Percentiles rank a stretch among this genome's conserved stretches.
Conservation (phyloP, 2,329 filamentous ascomycete species). For the Mycogone perniciosa region DNA sequence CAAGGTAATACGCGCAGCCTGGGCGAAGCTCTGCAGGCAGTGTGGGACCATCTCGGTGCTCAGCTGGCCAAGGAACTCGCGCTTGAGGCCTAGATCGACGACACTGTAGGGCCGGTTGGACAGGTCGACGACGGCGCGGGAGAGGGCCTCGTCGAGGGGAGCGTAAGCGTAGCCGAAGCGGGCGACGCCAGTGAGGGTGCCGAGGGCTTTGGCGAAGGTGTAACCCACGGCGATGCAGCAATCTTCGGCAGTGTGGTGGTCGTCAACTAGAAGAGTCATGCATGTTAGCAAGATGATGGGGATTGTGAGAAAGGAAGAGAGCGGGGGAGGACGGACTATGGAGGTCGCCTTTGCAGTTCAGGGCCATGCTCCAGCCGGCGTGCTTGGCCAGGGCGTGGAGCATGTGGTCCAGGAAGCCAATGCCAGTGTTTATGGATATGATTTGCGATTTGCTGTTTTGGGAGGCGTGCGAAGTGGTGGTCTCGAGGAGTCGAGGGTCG, state of each 20-base stretch:
- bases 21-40: conserved; percentile 88
- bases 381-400: conserved; percentile 95
- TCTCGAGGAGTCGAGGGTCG: conserved; percentile 47
- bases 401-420: conserved; percentile 99
- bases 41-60: conserved; percentile 97
- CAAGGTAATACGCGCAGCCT: conserved; percentile 82
- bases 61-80: conserved; percentile 90
- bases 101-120: conserved; percentile 86
- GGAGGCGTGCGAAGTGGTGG: conserved; percentile 63
- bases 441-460: conserved; percentile 79
- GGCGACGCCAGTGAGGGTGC: conserved; percentile 71
- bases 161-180: conserved; percentile 90
- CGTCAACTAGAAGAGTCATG: conserved; percentile 61
- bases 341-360: conserved; percentile 81
- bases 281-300: not conserved
- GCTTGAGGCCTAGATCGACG: conserved; percentile 73
- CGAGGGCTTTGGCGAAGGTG: conserved; percentile 76
- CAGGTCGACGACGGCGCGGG: conserved; percentile 87
- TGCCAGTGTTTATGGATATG: conserved; percentile 85
- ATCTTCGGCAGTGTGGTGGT: conserved; percentile 97
- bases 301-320: no score
- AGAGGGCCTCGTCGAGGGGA: conserved; percentile 91
- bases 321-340: conserved; percentile 59
- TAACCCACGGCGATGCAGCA: conserved; percentile 83
- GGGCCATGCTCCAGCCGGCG: conserved; percentile 81